These are phyloP conservation scores for Fistulina hepatica DNA, from an alignment of 1,284 basidiomycete species.

Conservation along the genomic window DNA sequence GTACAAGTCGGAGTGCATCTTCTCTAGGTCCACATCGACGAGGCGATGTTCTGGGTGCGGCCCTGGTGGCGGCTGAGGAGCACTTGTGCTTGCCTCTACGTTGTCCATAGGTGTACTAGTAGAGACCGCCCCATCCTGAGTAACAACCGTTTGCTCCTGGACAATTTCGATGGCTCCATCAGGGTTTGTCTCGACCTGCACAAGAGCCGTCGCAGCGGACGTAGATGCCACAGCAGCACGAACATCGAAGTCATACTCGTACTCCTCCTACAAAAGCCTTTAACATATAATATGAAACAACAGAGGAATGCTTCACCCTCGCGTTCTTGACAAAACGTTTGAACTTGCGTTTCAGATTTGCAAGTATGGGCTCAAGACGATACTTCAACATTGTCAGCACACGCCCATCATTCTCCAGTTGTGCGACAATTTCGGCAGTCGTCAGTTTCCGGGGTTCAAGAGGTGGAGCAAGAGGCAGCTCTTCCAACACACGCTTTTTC, in stretches of 20 bases:
- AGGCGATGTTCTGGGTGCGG: slow-evolving; percentile 33
- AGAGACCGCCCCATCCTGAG: slow-evolving; percentile 16
- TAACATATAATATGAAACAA: slow-evolving; percentile 1
- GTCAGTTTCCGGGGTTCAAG: slow-evolving; percentile 78
- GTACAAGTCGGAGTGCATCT: slow-evolving; percentile 82
- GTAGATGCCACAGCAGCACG: slow-evolving; percentile 18
- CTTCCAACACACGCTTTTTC: slow-evolving; percentile 77
- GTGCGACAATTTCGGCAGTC: slow-evolving; percentile 73
- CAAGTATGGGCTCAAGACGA: slow-evolving; percentile 77
- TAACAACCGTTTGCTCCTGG: slow-evolving; percentile 24
- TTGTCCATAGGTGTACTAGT: slow-evolving; percentile 19
- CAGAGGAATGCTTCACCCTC: slow-evolving; percentile 40
- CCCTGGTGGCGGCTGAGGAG: slow-evolving; percentile 20
- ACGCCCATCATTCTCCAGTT: slow-evolving; percentile 74
- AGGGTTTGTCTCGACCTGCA: slow-evolving; percentile 29
- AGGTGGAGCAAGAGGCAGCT: slow-evolving; percentile 83
- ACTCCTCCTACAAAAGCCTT: slow-evolving; percentile 45
- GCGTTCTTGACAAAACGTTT: slow-evolving; percentile 83
- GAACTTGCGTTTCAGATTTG: slow-evolving; percentile 88
- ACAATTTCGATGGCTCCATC: slow-evolving; percentile 38
- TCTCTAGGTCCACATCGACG: slow-evolving; percentile 84
- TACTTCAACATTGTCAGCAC: slow-evolving; percentile 80
- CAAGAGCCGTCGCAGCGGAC: slow-evolving; percentile 20
- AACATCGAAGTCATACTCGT: slow-evolving; percentile 53
- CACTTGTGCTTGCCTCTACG: slow-evolving; percentile 10